phyloP scores from a whole-genome alignment of 2,329 filamentous ascomycete genomes.

The Alternaria sp. region DNA sequence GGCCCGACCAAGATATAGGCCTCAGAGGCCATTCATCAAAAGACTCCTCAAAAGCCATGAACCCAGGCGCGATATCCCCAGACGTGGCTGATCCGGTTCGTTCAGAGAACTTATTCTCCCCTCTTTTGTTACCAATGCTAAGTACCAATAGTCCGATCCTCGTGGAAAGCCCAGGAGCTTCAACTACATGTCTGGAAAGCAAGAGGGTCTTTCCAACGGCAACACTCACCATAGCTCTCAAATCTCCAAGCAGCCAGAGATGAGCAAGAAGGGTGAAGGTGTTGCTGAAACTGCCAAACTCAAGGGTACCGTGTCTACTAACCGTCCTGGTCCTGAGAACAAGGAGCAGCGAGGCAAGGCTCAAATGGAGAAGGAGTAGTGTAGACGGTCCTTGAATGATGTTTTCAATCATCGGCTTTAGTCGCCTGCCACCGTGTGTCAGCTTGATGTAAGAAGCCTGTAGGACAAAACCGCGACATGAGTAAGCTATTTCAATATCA shows the following conservation, averaged over 20 bases:
- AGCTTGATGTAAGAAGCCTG: background rate
- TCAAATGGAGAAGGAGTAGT: constrained; percentile 36
- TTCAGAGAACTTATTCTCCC: background rate
- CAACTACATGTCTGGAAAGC: constrained; percentile 60
- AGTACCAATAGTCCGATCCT: constrained; percentile 43
- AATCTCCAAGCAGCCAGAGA: constrained; percentile 54
- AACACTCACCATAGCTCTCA: constrained; percentile 62
- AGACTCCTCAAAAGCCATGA: background rate
- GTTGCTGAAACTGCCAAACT: constrained; percentile 63
- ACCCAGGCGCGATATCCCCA: constrained; percentile 24
- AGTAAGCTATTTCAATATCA: background rate
- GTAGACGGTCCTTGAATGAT: background rate
- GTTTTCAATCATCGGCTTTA: no score
- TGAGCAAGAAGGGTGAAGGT: constrained; percentile 67
- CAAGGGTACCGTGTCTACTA: constrained; percentile 48
- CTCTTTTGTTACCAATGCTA: background rate
- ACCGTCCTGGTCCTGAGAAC: constrained; percentile 44
- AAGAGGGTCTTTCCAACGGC: constrained; percentile 61
- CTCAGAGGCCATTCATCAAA: background rate
- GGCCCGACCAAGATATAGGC: constrained; percentile 3
- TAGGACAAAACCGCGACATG: background rate
- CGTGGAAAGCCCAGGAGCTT: constrained; percentile 39
- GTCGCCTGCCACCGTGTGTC: background rate
- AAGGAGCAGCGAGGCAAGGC: constrained; percentile 46
- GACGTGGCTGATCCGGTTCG: constrained; percentile 41